Base-by-base conservation (phyloP, 805 yeast genomes). In the Sugiyamaella chiloensis region DNA sequence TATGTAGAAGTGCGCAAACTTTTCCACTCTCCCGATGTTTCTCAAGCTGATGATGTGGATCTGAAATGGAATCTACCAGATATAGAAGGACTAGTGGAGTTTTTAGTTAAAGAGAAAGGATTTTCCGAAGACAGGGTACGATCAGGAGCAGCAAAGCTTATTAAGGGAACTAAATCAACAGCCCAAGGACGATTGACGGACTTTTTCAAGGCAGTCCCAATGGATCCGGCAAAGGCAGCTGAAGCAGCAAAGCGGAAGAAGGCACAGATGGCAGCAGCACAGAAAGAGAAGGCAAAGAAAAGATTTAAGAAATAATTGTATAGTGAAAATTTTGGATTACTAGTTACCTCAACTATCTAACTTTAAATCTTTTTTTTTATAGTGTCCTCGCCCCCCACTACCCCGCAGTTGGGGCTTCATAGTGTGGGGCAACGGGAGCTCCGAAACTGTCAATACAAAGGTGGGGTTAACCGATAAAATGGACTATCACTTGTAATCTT, bases 161-260 rank as follows among this genome's bases (percentile, higher is more conserved):
- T 80, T 56, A 93, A 93, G 65, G 93, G 88, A 5, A 71, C 87
- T 53, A 87, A 87, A 60, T 73, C 85, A 1, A 91, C 95, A 1
- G 85, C 86, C 1, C 99, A 93, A 64, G 96, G 93, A 5, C 78
- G 98, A 57, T 67, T 91, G 23, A 97, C 93, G 62, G 95, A 96
- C 1, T 93, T 93, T 61, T 93, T 93, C 69, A 80, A 81, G 59
- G 87, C 82, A 2, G 69, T 70, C 27, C 76, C 78, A 5, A 74
- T 80, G 50, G 72, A 78, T n/a, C 68, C 72, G 16, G 75, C 71
- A 39, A 42, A 48, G 24, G 20, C 41, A 17, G 49, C 50, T 12
- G 52, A 41, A 6, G 46, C 52, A 7, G 51, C 49, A 5, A 54
- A 54, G 37, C 39, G 58, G 8, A 52, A 52, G 46, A 50, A 48